Evolutionary conservation across 768 basidiomycete species (phyloP), one percentile per base, ranked within the genome.

Genomic region (Suillus weaverae): DNA sequence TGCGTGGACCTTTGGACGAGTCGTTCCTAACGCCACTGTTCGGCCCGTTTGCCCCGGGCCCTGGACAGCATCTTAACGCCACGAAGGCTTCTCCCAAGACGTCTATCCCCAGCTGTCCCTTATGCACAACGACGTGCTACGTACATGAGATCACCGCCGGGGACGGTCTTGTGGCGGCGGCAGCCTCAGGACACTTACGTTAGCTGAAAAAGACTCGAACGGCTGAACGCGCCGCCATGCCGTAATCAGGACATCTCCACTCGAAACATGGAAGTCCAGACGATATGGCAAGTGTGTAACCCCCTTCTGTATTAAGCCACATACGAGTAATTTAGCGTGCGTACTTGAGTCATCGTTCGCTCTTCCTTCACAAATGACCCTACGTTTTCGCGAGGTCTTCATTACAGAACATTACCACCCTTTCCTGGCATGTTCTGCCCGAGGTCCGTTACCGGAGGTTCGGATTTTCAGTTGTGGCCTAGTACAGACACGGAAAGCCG

Each of bases 141-240:
- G 55, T 57, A 57, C 56, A 59, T 3, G 26, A 20, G 10, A 59
- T 59, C 57, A 32, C 57, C 57, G 57, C 57, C 57, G 57, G 57
- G 20, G 38, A 20, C 38, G 30, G 56, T 26, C 18, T 8, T 18
- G 38, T 39, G 56, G 56, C 22, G 22, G 36, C 3, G 14, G 38
- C 26, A 26, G 26, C 26, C 26, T 26, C 26, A 59, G 30, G 14
- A 41, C 6, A 13, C 18, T 41, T 41, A 59, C 57, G 57, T 59
- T 41, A 5, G 16, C 30, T 16, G 50, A 51, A 18, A 26, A 26
- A 26, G 5, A 18, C 18, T 35, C 11, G n/a, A 16, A 26, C 55
- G 22, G 26, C 1, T 7, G 22, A 5, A 39, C 26, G 14, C 39
- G 57, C 39, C 26, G 57, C 57, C 39, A 41, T 59, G 26, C 18